A percentile compares a stretch with the other conserved stretches of the same genome.
These are phyloP conservation scores for Pythium chondricola DNA, from an alignment of 352 stramenopile species.

Conservation along the genomic window DNA sequence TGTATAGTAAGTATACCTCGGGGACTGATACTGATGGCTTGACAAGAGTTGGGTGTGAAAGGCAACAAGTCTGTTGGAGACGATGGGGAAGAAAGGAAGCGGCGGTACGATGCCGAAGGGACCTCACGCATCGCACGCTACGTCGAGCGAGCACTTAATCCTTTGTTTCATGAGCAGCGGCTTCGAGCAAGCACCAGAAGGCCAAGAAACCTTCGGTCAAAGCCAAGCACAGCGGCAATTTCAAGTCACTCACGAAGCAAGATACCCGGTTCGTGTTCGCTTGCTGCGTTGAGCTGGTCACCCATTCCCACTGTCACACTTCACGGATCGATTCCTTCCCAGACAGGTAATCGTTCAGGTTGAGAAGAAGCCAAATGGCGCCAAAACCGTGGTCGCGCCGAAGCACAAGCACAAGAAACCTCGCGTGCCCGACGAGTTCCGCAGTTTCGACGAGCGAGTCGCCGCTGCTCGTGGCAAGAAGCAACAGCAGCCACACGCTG, in stretches of 20 bases:
- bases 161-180: no score
- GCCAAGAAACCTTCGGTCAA: constrained; percentile 19
- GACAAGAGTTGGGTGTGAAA: constrained; percentile 6
- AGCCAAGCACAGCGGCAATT: constrained; percentile 46
- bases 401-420: constrained; percentile 15
- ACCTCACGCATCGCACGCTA: not conserved
- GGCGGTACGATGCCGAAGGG: constrained; percentile 8
- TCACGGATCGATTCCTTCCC: no score
- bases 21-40: not conserved
- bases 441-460: constrained; percentile 78
- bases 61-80: constrained; percentile 8
- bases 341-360: constrained; percentile 29
- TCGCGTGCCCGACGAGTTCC: constrained; percentile 49
- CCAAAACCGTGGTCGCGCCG: constrained; percentile 22
- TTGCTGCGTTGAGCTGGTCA: no score
- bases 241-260: constrained; percentile 66
- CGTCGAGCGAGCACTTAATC: no score
- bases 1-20: not conserved
- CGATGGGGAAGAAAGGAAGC: constrained; percentile 43
- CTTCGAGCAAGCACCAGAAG: constrained; percentile 36
- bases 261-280: constrained; percentile 43
- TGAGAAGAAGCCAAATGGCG: constrained; percentile 33
- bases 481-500: constrained; percentile 17
- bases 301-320: not conserved
- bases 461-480: constrained; percentile 25